Evolutionary conservation across 1,284 basidiomycete species (phyloP).

Genomic region (Rhodotorula sp.): DNA sequence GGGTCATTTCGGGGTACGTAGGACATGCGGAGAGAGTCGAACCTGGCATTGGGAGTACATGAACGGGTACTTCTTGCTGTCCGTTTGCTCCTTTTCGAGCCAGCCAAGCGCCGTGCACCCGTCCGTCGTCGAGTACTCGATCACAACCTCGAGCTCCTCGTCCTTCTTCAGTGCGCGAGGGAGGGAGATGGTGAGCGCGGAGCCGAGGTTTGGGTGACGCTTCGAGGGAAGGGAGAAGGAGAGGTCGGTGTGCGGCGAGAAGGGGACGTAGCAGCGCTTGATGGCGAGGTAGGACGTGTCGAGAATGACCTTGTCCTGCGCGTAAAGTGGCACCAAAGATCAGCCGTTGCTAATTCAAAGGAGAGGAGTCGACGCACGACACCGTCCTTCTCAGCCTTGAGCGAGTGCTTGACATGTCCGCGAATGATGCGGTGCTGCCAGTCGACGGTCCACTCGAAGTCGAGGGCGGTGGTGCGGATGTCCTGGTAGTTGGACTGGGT

Average conservation of each 20-base stretch:
- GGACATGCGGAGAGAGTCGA: slow-evolving; percentile 80
- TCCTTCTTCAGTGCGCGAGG: slow-evolving; percentile 52
- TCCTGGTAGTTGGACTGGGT: slow-evolving; percentile 73
- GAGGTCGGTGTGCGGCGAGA: slow-evolving; percentile 31
- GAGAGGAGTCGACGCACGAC: slow-evolving; percentile 60
- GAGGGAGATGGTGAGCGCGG: slow-evolving; percentile 60
- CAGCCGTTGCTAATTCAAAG: not conserved
- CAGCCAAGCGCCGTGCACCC: slow-evolving; percentile 87
- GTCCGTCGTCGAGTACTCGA: slow-evolving; percentile 72
- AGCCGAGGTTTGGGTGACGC: slow-evolving; percentile 58
- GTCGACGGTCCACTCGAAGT: slow-evolving; percentile 80
- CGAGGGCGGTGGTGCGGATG: slow-evolving; percentile 65
- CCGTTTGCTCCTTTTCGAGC: slow-evolving; percentile 88
- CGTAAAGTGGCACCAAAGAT: slow-evolving; percentile 8
- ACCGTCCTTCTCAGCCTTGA: slow-evolving; percentile 61
- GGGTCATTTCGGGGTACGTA: slow-evolving; percentile 55
- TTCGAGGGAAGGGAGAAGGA: slow-evolving; percentile 13
- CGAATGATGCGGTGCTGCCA: slow-evolving; percentile 65
- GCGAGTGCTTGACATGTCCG: slow-evolving; percentile 69
- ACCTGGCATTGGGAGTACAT: slow-evolving; percentile 60
- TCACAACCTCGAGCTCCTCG: slow-evolving; percentile 58
- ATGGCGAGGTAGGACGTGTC: slow-evolving; percentile 77
- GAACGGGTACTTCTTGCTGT: slow-evolving; percentile 79
- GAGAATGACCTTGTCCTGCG: slow-evolving; percentile 50
- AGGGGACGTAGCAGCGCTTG: slow-evolving; percentile 49